Conservation (phyloP, 768 basidiomycete species). For the Mycena galopus region DNA sequence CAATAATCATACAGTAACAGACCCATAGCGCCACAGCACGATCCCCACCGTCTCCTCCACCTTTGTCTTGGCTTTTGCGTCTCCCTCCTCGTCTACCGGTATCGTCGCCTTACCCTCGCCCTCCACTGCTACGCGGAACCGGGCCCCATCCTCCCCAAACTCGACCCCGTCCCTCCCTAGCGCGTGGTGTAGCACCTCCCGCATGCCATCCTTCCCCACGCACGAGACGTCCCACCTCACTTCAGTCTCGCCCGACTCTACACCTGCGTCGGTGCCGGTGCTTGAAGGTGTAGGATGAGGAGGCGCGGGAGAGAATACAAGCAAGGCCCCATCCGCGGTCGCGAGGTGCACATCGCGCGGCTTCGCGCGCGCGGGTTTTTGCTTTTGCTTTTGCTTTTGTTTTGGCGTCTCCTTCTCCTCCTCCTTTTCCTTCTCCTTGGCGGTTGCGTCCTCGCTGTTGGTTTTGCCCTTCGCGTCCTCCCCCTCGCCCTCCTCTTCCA, state of each 20-base stretch:
- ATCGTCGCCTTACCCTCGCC: too few relatives aligned
- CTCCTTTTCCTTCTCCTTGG: background rate
- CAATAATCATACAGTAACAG: too few relatives aligned
- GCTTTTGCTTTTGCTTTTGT: background rate
- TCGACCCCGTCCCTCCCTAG: conserved; percentile 19
- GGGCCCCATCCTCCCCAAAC: conserved; percentile 16
- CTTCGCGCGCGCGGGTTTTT: background rate
- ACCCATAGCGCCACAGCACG: too few relatives aligned
- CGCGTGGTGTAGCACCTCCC: conserved; percentile 14
- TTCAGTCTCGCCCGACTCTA: background rate
- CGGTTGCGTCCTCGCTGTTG: too few relatives aligned
- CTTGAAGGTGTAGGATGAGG: background rate
- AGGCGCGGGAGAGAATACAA: background rate
- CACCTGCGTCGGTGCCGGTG: too few relatives aligned
- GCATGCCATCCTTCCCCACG: background rate
- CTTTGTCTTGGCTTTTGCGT: too few relatives aligned
- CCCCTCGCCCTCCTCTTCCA: too few relatives aligned
- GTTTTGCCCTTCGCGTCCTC: too few relatives aligned
- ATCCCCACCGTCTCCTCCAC: too few relatives aligned
- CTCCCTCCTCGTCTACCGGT: too few relatives aligned
- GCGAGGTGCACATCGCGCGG: conserved; percentile 21
- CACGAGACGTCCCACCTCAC: conserved; percentile 16
- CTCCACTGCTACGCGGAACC: conserved; percentile 21
- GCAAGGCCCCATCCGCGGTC: conserved; percentile 1
- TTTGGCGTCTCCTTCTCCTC: background rate